Conservation (phyloP, 2,329 filamentous ascomycete species). For the Cryoendolithus antarcticus region DNA sequence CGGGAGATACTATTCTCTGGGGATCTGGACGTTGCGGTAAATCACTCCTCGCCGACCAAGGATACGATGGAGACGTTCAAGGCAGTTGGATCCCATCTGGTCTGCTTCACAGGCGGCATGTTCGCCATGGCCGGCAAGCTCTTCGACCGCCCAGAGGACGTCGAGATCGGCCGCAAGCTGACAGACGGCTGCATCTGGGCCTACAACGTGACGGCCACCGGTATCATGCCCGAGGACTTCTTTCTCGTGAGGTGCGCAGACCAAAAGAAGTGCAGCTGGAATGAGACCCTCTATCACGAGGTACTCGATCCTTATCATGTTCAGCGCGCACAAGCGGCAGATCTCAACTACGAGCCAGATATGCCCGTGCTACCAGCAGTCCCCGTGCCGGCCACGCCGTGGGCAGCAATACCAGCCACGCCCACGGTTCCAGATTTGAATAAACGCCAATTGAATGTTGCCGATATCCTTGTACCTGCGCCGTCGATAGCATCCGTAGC, state of each 20-base stretch:
- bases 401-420: no score
- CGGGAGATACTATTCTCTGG: conserved; percentile 65
- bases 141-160: conserved; percentile 37
- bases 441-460: conserved; percentile 1
- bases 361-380: no score
- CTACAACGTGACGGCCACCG: conserved; percentile 36
- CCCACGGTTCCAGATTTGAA: neutral
- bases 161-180: conserved; percentile 37
- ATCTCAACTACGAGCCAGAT: neutral
- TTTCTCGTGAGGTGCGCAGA: conserved; percentile 32
- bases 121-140: conserved; percentile 40
- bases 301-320: conserved; percentile 22
- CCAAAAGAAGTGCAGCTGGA: conserved; percentile 30
- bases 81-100: conserved; percentile 37
- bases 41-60: conserved; percentile 28
- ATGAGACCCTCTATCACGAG: conserved; percentile 30
- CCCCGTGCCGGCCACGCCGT: no score
- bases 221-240: conserved; percentile 44
- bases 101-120: conserved; percentile 45
- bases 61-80: conserved; percentile 23
- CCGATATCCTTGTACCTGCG: no score
- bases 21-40: conserved; percentile 32
- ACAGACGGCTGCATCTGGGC: conserved; percentile 46
- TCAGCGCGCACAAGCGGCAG: conserved; percentile 2
- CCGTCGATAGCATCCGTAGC: no score